phyloP scores from a whole-genome alignment of 148 eudicot species.

The Rheum nobile region DNA sequence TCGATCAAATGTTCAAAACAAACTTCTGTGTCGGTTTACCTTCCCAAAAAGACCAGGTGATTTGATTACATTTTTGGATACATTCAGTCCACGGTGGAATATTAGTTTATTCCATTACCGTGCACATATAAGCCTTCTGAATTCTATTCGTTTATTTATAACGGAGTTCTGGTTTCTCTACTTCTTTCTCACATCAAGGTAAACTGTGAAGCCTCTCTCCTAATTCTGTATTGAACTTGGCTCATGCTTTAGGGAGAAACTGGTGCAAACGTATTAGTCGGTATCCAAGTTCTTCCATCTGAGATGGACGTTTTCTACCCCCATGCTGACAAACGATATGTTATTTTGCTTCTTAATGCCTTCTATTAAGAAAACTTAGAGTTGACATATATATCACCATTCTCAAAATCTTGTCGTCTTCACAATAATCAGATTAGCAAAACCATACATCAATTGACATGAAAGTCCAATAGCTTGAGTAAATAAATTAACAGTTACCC shows the following conservation, averaged over 20 bases:
- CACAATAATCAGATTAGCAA: too few relatives aligned
- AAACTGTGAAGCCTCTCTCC: too few relatives aligned
- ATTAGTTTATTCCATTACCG: slow-evolving; percentile 95
- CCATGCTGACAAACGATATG: slow-evolving; percentile 48
- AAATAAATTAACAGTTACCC: too few relatives aligned
- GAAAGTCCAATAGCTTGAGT: too few relatives aligned
- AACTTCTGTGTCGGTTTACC: slow-evolving; percentile 71
- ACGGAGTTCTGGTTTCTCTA: neutral
- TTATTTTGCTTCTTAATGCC: too few relatives aligned
- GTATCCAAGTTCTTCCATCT: slow-evolving; percentile 53
- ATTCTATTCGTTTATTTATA: neutral
- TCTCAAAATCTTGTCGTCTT: too few relatives aligned
- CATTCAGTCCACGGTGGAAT: slow-evolving; percentile 89
- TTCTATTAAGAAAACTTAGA: too few relatives aligned
- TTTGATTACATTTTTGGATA: slow-evolving; percentile 69
- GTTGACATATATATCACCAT: too few relatives aligned
- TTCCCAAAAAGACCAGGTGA: slow-evolving; percentile 96
- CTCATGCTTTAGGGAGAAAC: slow-evolving; percentile 54
- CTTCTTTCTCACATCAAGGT: too few relatives aligned
- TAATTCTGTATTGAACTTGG: too few relatives aligned
- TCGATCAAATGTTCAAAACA: slow-evolving; percentile 50
- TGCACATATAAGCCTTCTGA: slow-evolving; percentile 42
- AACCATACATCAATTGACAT: too few relatives aligned
- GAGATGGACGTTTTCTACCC: slow-evolving; percentile 51
- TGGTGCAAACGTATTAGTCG: slow-evolving; percentile 91